These are phyloP conservation scores for Colletotrichum siamense DNA, from an alignment of 2,329 filamentous ascomycete genomes.

Conservation along the genomic window DNA sequence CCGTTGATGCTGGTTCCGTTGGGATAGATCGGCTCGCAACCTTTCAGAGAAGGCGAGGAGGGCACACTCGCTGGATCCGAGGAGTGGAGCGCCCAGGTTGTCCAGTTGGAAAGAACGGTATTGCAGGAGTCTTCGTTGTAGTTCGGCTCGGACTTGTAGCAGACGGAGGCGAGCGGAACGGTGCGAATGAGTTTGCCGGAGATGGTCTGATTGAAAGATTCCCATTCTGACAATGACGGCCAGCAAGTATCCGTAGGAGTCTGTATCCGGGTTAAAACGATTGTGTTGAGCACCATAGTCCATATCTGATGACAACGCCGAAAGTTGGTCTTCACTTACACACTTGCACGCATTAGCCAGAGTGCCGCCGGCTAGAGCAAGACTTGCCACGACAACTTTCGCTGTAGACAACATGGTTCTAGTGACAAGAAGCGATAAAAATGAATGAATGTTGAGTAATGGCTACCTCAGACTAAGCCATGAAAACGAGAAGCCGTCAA, in stretches of 20 bases:
- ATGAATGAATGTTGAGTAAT: not conserved
- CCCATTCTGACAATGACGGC: constrained; percentile 53
- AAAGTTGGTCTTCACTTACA: not conserved
- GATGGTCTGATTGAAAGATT: constrained; percentile 54
- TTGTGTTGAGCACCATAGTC: not conserved
- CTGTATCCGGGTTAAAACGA: not conserved
- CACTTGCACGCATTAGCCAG: not conserved
- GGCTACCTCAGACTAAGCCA: not conserved
- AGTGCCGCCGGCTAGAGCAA: not conserved
- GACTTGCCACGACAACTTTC: not conserved
- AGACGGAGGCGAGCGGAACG: constrained; percentile 52
- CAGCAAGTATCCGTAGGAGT: constrained; percentile 40
- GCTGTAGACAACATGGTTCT: not conserved
- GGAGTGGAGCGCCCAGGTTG: constrained; percentile 36
- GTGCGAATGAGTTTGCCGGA: constrained; percentile 56
- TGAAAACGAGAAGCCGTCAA: not conserved
- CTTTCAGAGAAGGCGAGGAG: constrained; percentile 35
- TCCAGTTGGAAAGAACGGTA: constrained; percentile 39
- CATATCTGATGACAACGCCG: not conserved
- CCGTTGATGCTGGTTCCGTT: constrained; percentile 33
- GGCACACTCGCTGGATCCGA: not conserved
- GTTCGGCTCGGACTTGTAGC: constrained; percentile 12
- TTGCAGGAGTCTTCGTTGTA: constrained; percentile 50
- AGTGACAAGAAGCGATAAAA: not conserved
- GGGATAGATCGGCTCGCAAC: constrained; percentile 41